Base-by-base conservation (phyloP, 2,329 filamentous ascomycete genomes). In the Hymenoscyphus infarciens region DNA sequence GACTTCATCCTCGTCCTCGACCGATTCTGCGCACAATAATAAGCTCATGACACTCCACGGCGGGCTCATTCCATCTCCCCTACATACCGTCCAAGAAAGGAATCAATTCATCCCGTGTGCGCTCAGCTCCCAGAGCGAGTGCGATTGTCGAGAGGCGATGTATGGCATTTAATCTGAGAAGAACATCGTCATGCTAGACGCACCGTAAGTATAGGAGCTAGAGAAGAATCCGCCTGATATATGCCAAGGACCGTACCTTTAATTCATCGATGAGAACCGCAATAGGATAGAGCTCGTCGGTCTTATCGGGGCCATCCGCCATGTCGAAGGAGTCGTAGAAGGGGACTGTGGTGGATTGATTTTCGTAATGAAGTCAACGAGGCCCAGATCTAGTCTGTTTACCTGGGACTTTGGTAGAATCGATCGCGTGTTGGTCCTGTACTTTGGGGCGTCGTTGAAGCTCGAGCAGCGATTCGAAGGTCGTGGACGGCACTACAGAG, bases 251-350 rank as follows among this genome's bases (percentile, higher is more conserved):
- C 27, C 78, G 74, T 86, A 97, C 93, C 91, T 97, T 99, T 75
- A 99, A 85, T 86, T 99, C 95, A 79, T 99, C 95, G 80, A 99
- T 99, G 80, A 99, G 88, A 72, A 99, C 95, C 76, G 96, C 95
- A 83, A 99, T 99, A 77, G 95, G 95, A 80, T 98, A 99, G 75
- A 99, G 92, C 88, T 98, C 96, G 81, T 99, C 95, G 79, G 89
- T 96, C 82, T 94, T 87, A 80, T 89, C 91, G 78, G 88, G 85
- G 80, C 89, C 89, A 81, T 97, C 86, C 80, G 86, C 92, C 94
- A 98, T 98, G 78, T 78, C 84, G 85, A 80, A 77, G 74, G 73
- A 58, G 65, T 68, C 66, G 54, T 63, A 52, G 19, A 60, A 68
- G 67, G 61, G 64, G 66, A 49, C 60, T 70, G 65, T 56, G 66